Evolutionary conservation across 164 flowering plant genomes (phyloP), one percentile per base, ranked within the genome.

Genomic region (Nymphaea thermarum): DNA sequence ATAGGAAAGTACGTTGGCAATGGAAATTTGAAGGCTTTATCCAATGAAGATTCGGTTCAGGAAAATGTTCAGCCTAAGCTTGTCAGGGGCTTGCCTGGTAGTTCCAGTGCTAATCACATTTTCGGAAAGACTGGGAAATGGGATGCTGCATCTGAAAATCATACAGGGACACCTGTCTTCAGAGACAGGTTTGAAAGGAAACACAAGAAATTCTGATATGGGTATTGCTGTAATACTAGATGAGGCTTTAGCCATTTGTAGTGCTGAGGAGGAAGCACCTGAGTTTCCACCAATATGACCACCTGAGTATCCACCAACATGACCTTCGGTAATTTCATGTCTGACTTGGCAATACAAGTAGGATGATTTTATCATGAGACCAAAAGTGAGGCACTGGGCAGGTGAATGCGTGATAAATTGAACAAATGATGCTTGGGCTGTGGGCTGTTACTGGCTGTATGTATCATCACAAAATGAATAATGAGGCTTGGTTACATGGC

Each of bases 221-320:
- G 80, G 76, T 60, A 74, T 78, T 70, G 72, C 75, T 51, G 72
- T 77, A 63, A 67, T 72, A 66, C 47, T 79, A 65, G 65, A 66
- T 65, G 72, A 75, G 36, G 47, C 65, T 60, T 71, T 62, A 14
- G 66, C 67, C 63, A 65, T 36, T 16, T 71, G 10, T 10, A 51
- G 14, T 3, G 8, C 57, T 51, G 57, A 51, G 57, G 8, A 51
- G 57, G 57, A 3, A 8, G 57, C 57, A 51, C 57, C 8, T 51
- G 36, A 25, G 36, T 51, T 51, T 51, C 12, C 57, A 51, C 14
- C 57, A 51, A 51, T 15, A 51, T 51, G 57, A 51, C 8, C 57
- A 25, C 36, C 36, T 25, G 36, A 25, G 36, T 51, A 8, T 51
- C 12, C 57, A 51, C 14, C 57, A 51, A 51, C 57, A 51, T 51